Percentiles rank a stretch among this genome's conserved stretches.
These are phyloP conservation scores for Neurospora africana DNA, from an alignment of 495 filamentous ascomycete genomes.

Conservation along the genomic window DNA sequence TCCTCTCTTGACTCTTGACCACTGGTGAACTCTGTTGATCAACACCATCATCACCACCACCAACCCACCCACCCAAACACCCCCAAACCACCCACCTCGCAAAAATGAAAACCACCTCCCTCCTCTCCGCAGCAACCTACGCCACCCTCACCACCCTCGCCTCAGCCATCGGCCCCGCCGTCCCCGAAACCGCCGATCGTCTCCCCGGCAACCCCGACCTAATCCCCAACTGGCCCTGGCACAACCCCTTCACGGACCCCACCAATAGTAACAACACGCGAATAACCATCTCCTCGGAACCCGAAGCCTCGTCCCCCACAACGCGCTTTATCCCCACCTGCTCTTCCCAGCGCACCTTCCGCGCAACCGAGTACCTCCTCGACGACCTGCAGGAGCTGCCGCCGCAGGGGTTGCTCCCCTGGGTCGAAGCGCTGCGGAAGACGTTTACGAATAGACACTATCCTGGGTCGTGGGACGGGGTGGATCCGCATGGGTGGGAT, in stretches of 20 bases:
- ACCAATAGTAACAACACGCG: constrained; percentile 2
- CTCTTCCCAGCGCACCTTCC: constrained; percentile 12
- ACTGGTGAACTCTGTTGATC: background rate
- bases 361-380: constrained; percentile 20
- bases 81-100: background rate
- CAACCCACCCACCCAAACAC: background rate
- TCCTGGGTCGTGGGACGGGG: constrained; percentile 27
- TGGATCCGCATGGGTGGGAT: constrained; percentile 28
- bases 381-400: constrained; percentile 21
- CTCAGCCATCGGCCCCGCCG: constrained; percentile 15
- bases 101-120: constrained; percentile 17
- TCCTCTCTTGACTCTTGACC: background rate
- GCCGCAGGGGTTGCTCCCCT: constrained; percentile 18
- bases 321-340: constrained; percentile 13
- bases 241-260: constrained; percentile 17
- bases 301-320: background rate
- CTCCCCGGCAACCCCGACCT: constrained; percentile 13
- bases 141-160: constrained; percentile 9
- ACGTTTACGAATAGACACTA: constrained; percentile 21
- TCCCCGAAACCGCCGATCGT: constrained; percentile 9
- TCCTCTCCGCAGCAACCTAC: constrained; percentile 4
- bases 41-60: background rate
- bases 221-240: constrained; percentile 21
- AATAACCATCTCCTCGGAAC: background rate
- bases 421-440: constrained; percentile 19